Evolutionary conservation across 371 early-diverging fungal genomes (phyloP).

Genomic region (Hamiltosporidium tvaerminnensis): DNA sequence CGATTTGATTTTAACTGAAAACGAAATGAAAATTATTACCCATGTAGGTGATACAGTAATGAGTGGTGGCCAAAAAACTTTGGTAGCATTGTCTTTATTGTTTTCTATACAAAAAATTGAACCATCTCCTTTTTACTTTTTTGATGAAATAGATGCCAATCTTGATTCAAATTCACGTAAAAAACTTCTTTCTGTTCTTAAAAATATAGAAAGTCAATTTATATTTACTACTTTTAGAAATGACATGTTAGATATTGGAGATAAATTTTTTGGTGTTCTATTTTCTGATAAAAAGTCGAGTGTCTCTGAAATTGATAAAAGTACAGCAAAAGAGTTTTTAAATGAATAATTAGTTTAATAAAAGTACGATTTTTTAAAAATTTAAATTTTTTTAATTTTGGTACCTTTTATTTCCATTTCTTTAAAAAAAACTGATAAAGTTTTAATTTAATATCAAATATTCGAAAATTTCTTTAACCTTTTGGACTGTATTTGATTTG

Average conservation of each 20-base stretch:
- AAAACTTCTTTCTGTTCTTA: slow-evolving; percentile 25
- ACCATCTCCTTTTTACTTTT: slow-evolving; percentile 50
- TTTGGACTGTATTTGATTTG: too few species aligned
- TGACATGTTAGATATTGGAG: slow-evolving; percentile 34
- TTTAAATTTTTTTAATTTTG: too few species aligned
- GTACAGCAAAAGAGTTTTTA: background rate
- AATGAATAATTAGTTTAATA: too few species aligned
- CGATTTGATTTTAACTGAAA: background rate
- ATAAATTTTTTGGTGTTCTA: slow-evolving; percentile 27
- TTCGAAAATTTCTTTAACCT: too few species aligned
- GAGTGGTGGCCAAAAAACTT: slow-evolving; percentile 51
- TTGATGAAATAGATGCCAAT: slow-evolving; percentile 54
- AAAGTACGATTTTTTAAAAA: too few species aligned
- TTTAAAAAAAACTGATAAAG: too few species aligned
- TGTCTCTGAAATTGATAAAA: background rate
- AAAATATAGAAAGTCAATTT: slow-evolving; percentile 31
- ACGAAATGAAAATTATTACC: background rate
- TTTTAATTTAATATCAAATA: too few species aligned
- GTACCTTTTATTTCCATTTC: too few species aligned
- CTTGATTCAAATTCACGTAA: slow-evolving; percentile 33
- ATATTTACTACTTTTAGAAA: slow-evolving; percentile 47
- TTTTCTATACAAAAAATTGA: slow-evolving; percentile 48
- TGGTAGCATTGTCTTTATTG: slow-evolving; percentile 46
- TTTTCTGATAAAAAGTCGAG: background rate
- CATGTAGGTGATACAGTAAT: background rate